A percentile compares a stretch with the other conserved stretches of the same genome.
Conservation (phyloP, 805 yeast genomes). For the Metahyphopichia silvanorum region DNA sequence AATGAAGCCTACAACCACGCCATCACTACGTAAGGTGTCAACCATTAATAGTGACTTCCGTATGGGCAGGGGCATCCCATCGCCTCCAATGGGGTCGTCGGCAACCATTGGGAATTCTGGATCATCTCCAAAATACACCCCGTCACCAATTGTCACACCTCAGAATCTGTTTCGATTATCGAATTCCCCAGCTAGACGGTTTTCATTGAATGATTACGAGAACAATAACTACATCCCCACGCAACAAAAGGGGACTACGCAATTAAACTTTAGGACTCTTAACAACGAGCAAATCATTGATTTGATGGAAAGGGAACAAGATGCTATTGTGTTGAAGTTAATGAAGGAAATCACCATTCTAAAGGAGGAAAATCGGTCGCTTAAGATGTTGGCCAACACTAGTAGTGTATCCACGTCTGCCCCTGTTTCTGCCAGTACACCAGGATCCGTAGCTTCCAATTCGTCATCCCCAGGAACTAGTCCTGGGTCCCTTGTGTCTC, state of each 20-base stretch:
- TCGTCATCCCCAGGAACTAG: too few relatives aligned
- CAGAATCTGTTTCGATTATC: not conserved
- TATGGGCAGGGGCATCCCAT: slow-evolving; percentile 6
- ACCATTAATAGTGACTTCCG: slow-evolving; percentile 9
- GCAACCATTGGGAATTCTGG: slow-evolving; percentile 6
- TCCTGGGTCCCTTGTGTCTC: too few relatives aligned
- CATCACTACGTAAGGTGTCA: slow-evolving; percentile 4
- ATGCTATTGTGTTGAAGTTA: slow-evolving; percentile 64
- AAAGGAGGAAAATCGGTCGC: slow-evolving; percentile 49
- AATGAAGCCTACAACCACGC: not conserved
- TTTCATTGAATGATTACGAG: slow-evolving; percentile 4
- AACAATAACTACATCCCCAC: not conserved
- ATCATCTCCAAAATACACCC: slow-evolving; percentile 4
- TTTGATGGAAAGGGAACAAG: slow-evolving; percentile 71
- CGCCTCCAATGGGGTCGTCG: slow-evolving; percentile 3
- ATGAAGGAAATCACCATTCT: slow-evolving; percentile 58
- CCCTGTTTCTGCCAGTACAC: too few relatives aligned
- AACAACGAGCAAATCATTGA: slow-evolving; percentile 51
- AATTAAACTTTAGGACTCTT: slow-evolving; percentile 9
- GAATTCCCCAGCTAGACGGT: slow-evolving; percentile 2
- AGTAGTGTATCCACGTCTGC: too few relatives aligned
- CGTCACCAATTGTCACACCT: slow-evolving; percentile 1
- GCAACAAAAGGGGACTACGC: slow-evolving; percentile 1
- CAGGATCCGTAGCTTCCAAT: too few relatives aligned
- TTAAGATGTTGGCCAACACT: slow-evolving; percentile 17